Evolutionary conservation across 257 asterid species (phyloP).

Genomic region (Salvia miltiorrhiza): DNA sequence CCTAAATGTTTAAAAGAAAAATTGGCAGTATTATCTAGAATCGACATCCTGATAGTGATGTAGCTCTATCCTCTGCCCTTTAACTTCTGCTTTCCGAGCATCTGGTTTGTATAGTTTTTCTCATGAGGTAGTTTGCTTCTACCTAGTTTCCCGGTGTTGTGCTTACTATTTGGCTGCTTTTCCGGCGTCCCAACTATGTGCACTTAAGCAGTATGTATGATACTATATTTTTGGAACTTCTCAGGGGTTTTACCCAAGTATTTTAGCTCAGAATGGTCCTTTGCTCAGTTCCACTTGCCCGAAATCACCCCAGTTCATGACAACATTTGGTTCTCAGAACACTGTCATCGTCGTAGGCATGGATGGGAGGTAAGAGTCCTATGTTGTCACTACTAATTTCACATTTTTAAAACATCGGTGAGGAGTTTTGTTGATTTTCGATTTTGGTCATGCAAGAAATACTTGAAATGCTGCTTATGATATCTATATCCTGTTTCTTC

Average conservation of each 20-base stretch:
- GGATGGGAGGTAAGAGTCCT: conserved; percentile 74
- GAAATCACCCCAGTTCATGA: conserved; percentile 58
- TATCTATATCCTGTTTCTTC: neutral
- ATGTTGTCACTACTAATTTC: neutral
- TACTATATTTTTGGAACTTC: neutral
- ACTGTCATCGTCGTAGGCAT: conserved; percentile 56
- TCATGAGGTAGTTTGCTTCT: neutral
- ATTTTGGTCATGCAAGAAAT: neutral
- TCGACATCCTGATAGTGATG: neutral
- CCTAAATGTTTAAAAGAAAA: neutral
- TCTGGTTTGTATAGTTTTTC: neutral
- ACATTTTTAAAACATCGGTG: neutral
- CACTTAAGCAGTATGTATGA: neutral
- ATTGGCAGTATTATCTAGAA: neutral
- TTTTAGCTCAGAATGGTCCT: conserved; percentile 98
- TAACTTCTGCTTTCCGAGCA: neutral
- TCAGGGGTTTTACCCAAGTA: conserved; percentile 88
- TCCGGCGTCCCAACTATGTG: neutral
- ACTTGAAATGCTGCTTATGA: conserved; percentile 11
- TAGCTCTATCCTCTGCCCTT: neutral
- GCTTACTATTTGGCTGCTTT: neutral
- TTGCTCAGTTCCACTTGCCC: conserved; percentile 87
- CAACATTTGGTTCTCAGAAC: conserved; percentile 81
- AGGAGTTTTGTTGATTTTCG: neutral
- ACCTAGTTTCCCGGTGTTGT: neutral